These are phyloP conservation scores for Phytopythium sindhum DNA, from an alignment of 352 stramenopile species.

Conservation along the genomic window DNA sequence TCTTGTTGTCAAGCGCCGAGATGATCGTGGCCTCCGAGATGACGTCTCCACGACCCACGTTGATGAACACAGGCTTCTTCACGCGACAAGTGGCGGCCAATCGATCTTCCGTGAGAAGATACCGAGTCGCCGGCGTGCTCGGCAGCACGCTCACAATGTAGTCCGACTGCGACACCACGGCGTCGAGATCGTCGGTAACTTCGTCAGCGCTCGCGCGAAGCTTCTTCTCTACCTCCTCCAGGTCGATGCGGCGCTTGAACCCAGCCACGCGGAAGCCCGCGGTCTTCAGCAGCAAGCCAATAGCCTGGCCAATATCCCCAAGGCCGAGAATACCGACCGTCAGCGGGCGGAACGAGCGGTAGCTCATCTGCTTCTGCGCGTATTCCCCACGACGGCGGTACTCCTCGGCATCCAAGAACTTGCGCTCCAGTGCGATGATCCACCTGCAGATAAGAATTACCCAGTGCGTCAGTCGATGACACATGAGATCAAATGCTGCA, in stretches of 20 bases:
- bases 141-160: constrained; percentile 84
- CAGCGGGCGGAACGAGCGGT: constrained; percentile 35
- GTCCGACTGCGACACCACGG: constrained; percentile 54
- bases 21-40: constrained; percentile 62
- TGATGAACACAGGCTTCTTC: constrained; percentile 79
- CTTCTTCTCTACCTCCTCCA: constrained; percentile 11
- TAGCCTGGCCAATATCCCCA: constrained; percentile 57
- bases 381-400: constrained; percentile 31
- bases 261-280: constrained; percentile 58
- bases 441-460: constrained; percentile 9
- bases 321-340: constrained; percentile 60
- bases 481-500: not conserved
- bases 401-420: constrained; percentile 34
- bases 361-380: constrained; percentile 31
- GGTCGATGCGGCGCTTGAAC: constrained; percentile 56
- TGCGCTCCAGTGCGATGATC: constrained; percentile 36
- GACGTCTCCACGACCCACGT: constrained; percentile 84
- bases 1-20: constrained; percentile 51
- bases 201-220: constrained; percentile 26
- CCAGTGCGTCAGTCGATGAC: not conserved
- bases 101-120: constrained; percentile 50
- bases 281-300: constrained; percentile 42
- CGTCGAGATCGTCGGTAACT: constrained; percentile 39
- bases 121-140: constrained; percentile 68
- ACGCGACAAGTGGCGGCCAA: constrained; percentile 35